Percentiles rank a stretch among this genome's conserved stretches.
Evolutionary conservation across 768 basidiomycete genomes (phyloP).

Genomic region (Boletus reticuloceps): DNA sequence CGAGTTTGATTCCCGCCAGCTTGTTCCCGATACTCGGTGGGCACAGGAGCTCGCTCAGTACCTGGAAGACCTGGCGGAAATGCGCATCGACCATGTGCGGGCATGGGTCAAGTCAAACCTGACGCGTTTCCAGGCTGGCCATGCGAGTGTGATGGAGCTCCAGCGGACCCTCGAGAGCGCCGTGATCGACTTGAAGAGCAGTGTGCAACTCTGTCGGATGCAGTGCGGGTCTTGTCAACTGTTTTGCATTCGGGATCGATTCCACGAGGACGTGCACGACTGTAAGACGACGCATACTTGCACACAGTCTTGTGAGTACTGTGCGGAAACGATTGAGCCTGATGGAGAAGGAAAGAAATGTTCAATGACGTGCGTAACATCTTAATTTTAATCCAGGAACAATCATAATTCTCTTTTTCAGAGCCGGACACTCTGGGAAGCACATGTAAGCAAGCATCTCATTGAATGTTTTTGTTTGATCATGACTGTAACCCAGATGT

Average conservation of each 20-base stretch:
- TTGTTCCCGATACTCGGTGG: constrained; percentile 43
- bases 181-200: constrained; percentile 46
- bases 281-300: constrained; percentile 53
- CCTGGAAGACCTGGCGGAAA: constrained; percentile 41
- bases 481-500: constrained; percentile 39
- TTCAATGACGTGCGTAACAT: constrained; percentile 41
- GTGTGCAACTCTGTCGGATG: constrained; percentile 48
- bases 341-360: constrained; percentile 35
- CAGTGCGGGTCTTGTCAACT: constrained; percentile 50
- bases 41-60: constrained; percentile 35
- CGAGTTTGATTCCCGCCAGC: constrained; percentile 30
- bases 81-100: constrained; percentile 46
- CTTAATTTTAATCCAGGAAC: neutral
- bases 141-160: constrained; percentile 45
- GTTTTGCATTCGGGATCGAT: constrained; percentile 44
- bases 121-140: constrained; percentile 43
- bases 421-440: constrained; percentile 54
- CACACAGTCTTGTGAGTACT: constrained; percentile 41
- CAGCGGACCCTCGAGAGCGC: constrained; percentile 41
- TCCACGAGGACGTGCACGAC: constrained; percentile 47
- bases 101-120: constrained; percentile 52
- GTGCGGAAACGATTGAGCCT: constrained; percentile 32
- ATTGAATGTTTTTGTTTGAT: neutral
- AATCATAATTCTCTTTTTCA: constrained; percentile 14
- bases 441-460: constrained; percentile 46